Percentiles rank a stretch among this genome's conserved stretches.
These are phyloP conservation scores for Ceratobasidium sp. DNA, from an alignment of 1,284 basidiomycete genomes.

Conservation along the genomic window DNA sequence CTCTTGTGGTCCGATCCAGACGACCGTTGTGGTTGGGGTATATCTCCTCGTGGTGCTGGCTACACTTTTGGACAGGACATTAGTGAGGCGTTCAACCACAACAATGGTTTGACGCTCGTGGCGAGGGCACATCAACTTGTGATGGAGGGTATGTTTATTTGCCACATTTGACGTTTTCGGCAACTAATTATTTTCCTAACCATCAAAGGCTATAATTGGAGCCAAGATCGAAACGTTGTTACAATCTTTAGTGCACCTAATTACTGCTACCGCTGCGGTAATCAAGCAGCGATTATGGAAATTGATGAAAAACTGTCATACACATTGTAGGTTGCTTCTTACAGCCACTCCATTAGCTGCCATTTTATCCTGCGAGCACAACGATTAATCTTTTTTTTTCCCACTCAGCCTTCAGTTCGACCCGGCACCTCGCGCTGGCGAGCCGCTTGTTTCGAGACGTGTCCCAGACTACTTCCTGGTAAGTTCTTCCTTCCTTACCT, in stretches of 20 bases:
- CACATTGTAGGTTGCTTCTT: constrained; percentile 76
- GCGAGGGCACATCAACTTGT: constrained; percentile 97
- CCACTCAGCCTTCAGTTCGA: constrained; percentile 96
- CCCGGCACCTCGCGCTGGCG: constrained; percentile 97
- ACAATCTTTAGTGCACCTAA: constrained; percentile 99
- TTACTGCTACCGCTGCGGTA: constrained; percentile 99
- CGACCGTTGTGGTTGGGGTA: constrained; percentile 99
- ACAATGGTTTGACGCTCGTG: constrained; percentile 97
- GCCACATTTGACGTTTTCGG: constrained; percentile 42
- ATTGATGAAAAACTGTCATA: constrained; percentile 99
- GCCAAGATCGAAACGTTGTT: constrained; percentile 99
- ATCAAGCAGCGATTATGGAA: constrained; percentile 99
- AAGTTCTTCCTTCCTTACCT: constrained; percentile 49
- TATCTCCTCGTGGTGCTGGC: constrained; percentile 97
- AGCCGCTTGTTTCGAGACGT: constrained; percentile 96
- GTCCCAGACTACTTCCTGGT: constrained; percentile 98
- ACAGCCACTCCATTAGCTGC: not conserved
- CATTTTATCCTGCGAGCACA: not conserved
- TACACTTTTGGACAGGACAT: constrained; percentile 99
- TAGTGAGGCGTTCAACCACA: constrained; percentile 97
- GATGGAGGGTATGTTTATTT: constrained; percentile 85
- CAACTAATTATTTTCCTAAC: constrained; percentile 23
- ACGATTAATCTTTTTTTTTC: constrained; percentile 54
- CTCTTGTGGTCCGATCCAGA: constrained; percentile 99
- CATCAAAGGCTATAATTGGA: constrained; percentile 88